These are phyloP conservation scores for Globisporangium rhizosaccharum DNA, from an alignment of 352 stramenopile species.

Conservation along the genomic window DNA sequence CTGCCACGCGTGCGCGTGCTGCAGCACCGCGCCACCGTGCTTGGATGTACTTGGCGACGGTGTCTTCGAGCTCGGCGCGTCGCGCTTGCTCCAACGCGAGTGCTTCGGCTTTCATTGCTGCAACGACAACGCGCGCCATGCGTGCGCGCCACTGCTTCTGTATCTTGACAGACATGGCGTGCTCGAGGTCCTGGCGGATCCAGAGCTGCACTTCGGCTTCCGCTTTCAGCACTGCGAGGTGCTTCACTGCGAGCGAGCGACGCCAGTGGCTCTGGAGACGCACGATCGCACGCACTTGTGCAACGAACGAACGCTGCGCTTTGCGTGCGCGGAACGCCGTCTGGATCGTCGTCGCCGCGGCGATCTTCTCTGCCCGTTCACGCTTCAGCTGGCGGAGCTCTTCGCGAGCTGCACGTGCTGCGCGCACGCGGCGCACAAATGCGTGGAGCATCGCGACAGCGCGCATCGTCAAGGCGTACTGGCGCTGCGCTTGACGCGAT, in stretches of 20 bases:
- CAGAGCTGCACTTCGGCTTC: conserved; percentile 14
- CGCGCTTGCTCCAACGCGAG: conserved; percentile 5
- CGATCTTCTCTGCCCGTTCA: conserved; percentile 1
- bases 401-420: conserved; percentile 14
- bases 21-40: conserved; percentile 19
- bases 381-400: neutral
- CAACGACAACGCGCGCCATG: conserved; percentile 12
- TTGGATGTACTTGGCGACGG: conserved; percentile 23
- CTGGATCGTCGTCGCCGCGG: conserved; percentile 25
- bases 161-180: conserved; percentile 26
- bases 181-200: conserved; percentile 15
- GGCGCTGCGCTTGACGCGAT: conserved; percentile 18
- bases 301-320: conserved; percentile 11
- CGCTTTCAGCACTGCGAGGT: conserved; percentile 11
- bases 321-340: conserved; percentile 15
- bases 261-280: conserved; percentile 32
- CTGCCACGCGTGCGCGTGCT: conserved; percentile 9
- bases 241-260: conserved; percentile 10
- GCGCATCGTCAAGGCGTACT: conserved; percentile 20
- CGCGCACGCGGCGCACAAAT: conserved; percentile 17
- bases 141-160: conserved; percentile 28
- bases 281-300: conserved; percentile 18
- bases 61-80: neutral
- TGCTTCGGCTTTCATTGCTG: conserved; percentile 4
- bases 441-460: conserved; percentile 25